Percentiles rank a stretch among this genome's conserved stretches.
These are phyloP conservation scores for Geranium rotundifolium DNA, from an alignment of 345 rosid species.

Conservation along the genomic window DNA sequence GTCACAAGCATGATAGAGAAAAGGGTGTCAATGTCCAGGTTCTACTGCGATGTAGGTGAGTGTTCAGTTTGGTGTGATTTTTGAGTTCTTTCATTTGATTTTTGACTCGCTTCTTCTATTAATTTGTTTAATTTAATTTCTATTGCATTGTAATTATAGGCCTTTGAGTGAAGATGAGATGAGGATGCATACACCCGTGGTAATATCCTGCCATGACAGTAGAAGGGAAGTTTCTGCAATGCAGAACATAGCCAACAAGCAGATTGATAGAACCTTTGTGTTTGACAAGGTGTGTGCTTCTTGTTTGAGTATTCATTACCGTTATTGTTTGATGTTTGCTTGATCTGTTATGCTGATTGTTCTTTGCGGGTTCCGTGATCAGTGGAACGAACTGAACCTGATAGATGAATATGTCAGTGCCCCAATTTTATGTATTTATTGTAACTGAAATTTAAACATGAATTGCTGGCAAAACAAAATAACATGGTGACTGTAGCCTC, in stretches of 20 bases:
- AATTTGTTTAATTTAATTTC: neutral
- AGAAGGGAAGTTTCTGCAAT: constrained; percentile 82
- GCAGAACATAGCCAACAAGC: constrained; percentile 89
- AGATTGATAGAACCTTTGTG: constrained; percentile 86
- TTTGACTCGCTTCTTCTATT: neutral
- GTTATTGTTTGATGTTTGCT: neutral
- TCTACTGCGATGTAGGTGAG: constrained; percentile 89
- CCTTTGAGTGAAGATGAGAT: constrained; percentile 84
- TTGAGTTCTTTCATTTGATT: constrained; percentile 3
- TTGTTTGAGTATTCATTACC: neutral
- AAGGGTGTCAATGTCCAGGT: constrained; percentile 99
- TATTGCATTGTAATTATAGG: constrained; percentile 25
- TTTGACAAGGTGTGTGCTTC: constrained; percentile 64
- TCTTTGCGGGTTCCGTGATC: neutral
- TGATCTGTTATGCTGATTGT: neutral
- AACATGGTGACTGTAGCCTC: neutral
- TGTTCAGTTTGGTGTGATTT: neutral
- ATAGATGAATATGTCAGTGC: neutral
- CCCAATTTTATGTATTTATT: neutral
- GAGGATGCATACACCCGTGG: constrained; percentile 69
- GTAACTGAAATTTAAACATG: neutral
- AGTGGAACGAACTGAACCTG: neutral
- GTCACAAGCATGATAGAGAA: constrained; percentile 60
- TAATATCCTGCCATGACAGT: constrained; percentile 71
- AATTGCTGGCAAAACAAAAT: neutral